A percentile compares a stretch with the other conserved stretches of the same genome.
Conservation (phyloP, 768 basidiomycete genomes). For the Auriscalpium orientale region DNA sequence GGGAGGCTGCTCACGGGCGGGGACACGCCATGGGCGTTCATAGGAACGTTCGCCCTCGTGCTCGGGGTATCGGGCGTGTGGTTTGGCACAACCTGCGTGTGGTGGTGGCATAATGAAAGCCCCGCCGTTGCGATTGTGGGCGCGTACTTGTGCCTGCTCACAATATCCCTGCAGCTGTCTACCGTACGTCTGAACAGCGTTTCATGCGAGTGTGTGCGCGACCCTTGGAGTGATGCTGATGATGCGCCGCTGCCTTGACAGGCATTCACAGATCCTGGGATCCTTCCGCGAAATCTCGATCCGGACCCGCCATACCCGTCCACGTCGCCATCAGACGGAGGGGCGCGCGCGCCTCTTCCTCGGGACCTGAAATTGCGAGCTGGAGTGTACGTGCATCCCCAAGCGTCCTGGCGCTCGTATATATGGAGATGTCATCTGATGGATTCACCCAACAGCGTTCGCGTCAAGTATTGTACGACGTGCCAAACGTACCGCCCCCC, state of each 20-base stretch:
- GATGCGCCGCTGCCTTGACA: conserved; percentile 19
- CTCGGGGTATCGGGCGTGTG: conserved; percentile 70
- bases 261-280: conserved; percentile 82
- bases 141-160: conserved; percentile 55
- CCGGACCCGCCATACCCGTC: conserved; percentile 73
- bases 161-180: conserved; percentile 66
- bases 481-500: conserved; percentile 92
- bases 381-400: conserved; percentile 52
- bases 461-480: conserved; percentile 90
- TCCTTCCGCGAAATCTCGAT: conserved; percentile 83
- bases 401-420: not conserved
- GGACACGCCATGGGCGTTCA: conserved; percentile 78
- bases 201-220: conserved; percentile 6
- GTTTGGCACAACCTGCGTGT: conserved; percentile 83
- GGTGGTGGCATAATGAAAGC: conserved; percentile 81
- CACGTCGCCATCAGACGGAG: conserved; percentile 56
- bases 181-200: conserved; percentile 43
- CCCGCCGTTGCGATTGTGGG: conserved; percentile 63
- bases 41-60: conserved; percentile 52
- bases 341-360: conserved; percentile 58
- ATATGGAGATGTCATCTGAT: not conserved
- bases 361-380: conserved; percentile 73
- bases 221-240: conserved; percentile 20
- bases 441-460: conserved; percentile 45
- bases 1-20: conserved; percentile 79